Evolutionary conservation across 192 early-diverging fungal species (phyloP), one percentile per base, ranked within the genome.

Genomic region (Podila epicladia): DNA sequence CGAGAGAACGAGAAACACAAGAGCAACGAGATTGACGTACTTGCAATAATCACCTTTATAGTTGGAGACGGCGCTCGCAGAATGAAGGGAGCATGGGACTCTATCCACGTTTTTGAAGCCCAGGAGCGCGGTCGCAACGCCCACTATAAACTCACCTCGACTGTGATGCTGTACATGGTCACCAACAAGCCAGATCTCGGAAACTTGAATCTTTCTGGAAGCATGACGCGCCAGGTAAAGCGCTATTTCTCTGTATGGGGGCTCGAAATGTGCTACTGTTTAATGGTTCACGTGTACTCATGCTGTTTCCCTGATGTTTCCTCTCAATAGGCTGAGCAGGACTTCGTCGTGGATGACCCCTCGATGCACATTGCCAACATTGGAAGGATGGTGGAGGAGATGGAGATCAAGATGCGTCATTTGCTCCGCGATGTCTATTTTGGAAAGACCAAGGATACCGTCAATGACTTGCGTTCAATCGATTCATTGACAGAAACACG

Each of bases 341-440:
- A 98, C 70, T 85, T 85, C 67, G 90, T 92, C 12, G 82, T 94
- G 0, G 98, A 98, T 48, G 88, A 92, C 55, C 86, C 84, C 22
- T 74, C 68, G 51, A 87, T 93, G 57, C 98, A 99, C 65, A 90
- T 99, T 65, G 92, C 87, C 53, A 99, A 99, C 82, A 94, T 99
- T 65, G 98, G 98, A 0, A 89, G 93, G 19, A 94, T 99, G 90
- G 93, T 99, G 11, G 98, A 99, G 83, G 98, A 98, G 59, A 97
- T 97, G 95, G 98, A 99, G 84, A 84, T 93, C 67, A 98, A 98
- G 85, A 96, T 98, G 96, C 93, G 98, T 62, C 95, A 96, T 74
- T 80, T 92, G 35, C 82, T 99, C 67, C 93, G 96, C 76, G 94
- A 96, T 73, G 95, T 99, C 24, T 99, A 99, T 75, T 99, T 99